Evolutionary conservation across 108 stramenopile genomes (phyloP).

Genomic region (Aurantiochytrium sp.): DNA sequence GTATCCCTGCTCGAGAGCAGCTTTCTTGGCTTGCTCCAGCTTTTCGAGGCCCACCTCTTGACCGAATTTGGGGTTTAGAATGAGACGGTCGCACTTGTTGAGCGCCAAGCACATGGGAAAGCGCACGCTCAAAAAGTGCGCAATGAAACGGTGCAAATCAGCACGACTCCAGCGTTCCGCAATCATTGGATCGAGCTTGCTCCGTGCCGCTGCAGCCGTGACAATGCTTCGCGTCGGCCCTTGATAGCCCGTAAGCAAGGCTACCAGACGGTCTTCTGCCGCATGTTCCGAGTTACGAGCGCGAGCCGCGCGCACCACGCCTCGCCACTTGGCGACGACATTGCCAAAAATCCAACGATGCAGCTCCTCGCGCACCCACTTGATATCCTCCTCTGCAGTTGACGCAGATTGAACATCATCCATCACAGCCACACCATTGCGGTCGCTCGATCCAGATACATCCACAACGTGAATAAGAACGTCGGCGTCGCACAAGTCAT

Average conservation of each 20-base stretch:
- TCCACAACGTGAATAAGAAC: slow-evolving; percentile 72
- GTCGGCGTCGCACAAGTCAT: slow-evolving; percentile 77
- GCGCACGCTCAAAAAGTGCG: slow-evolving; percentile 64
- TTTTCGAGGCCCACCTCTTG: slow-evolving; percentile 20
- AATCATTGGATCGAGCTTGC: slow-evolving; percentile 49
- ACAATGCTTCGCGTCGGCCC: slow-evolving; percentile 41
- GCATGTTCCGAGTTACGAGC: not conserved
- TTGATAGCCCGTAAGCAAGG: slow-evolving; percentile 76
- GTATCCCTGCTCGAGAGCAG: slow-evolving; percentile 30
- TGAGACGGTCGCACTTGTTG: slow-evolving; percentile 63
- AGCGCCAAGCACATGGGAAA: slow-evolving; percentile 78
- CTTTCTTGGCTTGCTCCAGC: slow-evolving; percentile 39
- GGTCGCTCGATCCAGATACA: slow-evolving; percentile 62
- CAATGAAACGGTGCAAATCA: slow-evolving; percentile 69
- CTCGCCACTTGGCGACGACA: slow-evolving; percentile 67
- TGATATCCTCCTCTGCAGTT: slow-evolving; percentile 61
- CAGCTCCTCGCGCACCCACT: slow-evolving; percentile 71
- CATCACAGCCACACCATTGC: slow-evolving; percentile 50
- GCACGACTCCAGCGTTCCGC: slow-evolving; percentile 61
- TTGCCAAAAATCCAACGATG: slow-evolving; percentile 77
- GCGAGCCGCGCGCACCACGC: slow-evolving; percentile 52
- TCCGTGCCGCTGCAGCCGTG: slow-evolving; percentile 57
- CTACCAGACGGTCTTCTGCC: slow-evolving; percentile 44
- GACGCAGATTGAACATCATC: slow-evolving; percentile 33
- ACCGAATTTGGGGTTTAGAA: not conserved